Percentiles rank a stretch among this genome's conserved stretches.
These are phyloP conservation scores for Gracilariopsis chorda DNA, from an alignment of 23 red algal genomes.

Conservation along the genomic window DNA sequence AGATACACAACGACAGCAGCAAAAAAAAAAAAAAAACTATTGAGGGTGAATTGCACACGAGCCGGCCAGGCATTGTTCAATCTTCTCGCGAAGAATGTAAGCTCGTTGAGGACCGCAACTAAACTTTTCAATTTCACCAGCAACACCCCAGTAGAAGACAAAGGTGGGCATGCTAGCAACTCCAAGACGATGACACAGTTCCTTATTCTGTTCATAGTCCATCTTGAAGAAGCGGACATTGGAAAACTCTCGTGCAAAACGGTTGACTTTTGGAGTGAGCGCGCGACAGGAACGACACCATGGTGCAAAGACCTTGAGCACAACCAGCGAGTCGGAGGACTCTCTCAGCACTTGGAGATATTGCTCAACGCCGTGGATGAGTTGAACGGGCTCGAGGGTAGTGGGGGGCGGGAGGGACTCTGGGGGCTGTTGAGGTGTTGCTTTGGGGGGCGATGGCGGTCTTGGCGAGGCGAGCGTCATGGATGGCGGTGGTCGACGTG, in stretches of 20 bases:
- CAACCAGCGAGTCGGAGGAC: constrained; percentile 14
- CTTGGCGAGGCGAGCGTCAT: neutral
- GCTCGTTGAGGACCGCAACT: constrained; percentile 34
- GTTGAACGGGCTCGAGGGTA: neutral
- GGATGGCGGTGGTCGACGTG: neutral
- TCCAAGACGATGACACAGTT: constrained; percentile 25
- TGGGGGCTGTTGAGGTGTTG: neutral
- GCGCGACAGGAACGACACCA: constrained; percentile 65
- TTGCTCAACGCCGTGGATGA: constrained; percentile 10
- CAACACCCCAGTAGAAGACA: constrained; percentile 36
- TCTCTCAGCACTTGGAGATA: neutral
- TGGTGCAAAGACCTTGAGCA: constrained; percentile 61
- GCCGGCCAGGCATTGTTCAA: constrained; percentile 8
- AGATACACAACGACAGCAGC: too few relatives aligned
- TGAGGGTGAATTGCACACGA: too few relatives aligned
- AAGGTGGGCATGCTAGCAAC: constrained; percentile 49
- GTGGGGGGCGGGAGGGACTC: neutral
- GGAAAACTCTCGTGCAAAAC: constrained; percentile 51
- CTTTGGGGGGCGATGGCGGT: neutral
- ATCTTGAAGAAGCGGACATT: constrained; percentile 59
- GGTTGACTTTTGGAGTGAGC: constrained; percentile 30
- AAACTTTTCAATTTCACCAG: constrained; percentile 47
- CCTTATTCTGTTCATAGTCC: constrained; percentile 53
- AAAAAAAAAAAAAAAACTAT: too few relatives aligned
- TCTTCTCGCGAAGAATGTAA: constrained; percentile 18